phyloP scores from a whole-genome alignment of 1,284 basidiomycete species.

The Cutaneotrichosporon cavernicola region DNA sequence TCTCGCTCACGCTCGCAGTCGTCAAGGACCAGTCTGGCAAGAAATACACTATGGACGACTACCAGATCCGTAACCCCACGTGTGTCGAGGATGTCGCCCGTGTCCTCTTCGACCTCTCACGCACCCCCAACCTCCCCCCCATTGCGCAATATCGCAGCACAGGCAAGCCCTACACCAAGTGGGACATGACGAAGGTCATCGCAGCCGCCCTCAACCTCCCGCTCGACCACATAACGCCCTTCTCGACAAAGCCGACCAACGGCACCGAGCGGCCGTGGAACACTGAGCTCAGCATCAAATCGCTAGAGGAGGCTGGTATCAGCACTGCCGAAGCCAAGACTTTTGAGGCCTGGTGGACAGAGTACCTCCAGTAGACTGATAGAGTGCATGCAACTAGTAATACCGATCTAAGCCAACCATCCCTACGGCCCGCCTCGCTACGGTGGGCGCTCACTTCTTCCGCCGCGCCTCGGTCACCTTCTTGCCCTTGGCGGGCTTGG shows the following conservation, averaged over 20 bases:
- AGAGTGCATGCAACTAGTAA: constrained; percentile 11
- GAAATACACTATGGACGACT: constrained; percentile 54
- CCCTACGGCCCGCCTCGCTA: neutral
- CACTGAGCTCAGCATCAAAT: constrained; percentile 44
- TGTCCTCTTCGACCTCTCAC: constrained; percentile 51
- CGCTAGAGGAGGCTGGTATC: constrained; percentile 41
- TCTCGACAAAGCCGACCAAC: constrained; percentile 31
- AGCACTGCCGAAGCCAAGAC: constrained; percentile 34
- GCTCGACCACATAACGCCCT: constrained; percentile 45
- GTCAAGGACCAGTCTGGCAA: constrained; percentile 55
- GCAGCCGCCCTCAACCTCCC: constrained; percentile 43
- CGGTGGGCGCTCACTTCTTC: constrained; percentile 14
- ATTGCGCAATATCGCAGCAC: constrained; percentile 56
- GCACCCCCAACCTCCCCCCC: constrained; percentile 40
- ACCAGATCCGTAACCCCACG: constrained; percentile 56
- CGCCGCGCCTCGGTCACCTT: constrained; percentile 41
- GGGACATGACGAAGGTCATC: constrained; percentile 54
- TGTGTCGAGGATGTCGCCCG: constrained; percentile 55
- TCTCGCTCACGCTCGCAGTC: constrained; percentile 30
- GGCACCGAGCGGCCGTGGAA: constrained; percentile 49
- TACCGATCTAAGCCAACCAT: constrained; percentile 1
- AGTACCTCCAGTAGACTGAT: constrained; percentile 23
- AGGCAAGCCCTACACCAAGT: constrained; percentile 55
- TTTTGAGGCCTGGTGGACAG: constrained; percentile 49
- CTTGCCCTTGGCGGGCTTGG: constrained; percentile 40